Evolutionary conservation across 1,284 basidiomycete genomes (phyloP).

Genomic region (Cystobasidium slooffiae): DNA sequence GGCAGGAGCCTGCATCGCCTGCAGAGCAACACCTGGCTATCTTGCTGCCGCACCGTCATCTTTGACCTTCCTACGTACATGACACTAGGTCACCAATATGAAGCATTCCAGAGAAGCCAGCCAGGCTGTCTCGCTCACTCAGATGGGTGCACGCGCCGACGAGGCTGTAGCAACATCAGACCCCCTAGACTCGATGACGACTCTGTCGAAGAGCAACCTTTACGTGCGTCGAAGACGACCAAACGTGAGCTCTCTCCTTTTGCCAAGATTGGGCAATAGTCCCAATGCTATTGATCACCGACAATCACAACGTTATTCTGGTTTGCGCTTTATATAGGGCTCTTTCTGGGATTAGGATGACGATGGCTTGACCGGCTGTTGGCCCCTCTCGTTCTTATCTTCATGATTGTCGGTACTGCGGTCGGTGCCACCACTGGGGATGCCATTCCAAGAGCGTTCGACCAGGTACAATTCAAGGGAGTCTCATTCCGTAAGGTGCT

Average conservation of each 20-base stretch:
- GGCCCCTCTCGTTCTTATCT: constrained; percentile 71
- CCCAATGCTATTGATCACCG: constrained; percentile 8
- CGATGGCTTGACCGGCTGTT: constrained; percentile 69
- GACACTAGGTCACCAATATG: constrained; percentile 15
- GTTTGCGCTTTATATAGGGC: constrained; percentile 15
- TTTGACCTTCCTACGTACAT: constrained; percentile 13
- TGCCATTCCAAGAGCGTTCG: constrained; percentile 49
- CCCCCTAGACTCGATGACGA: constrained; percentile 10
- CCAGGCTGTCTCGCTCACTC: constrained; percentile 4
- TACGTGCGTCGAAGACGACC: constrained; percentile 13
- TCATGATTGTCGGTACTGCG: constrained; percentile 75
- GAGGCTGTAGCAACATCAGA: constrained; percentile 17
- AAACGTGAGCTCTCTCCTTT: neutral
- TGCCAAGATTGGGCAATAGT: constrained; percentile 1
- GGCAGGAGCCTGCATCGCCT: no score
- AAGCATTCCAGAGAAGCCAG: constrained; percentile 5
- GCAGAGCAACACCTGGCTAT: no score
- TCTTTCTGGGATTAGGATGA: constrained; percentile 57
- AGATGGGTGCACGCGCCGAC: constrained; percentile 8
- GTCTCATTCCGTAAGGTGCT: constrained; percentile 51
- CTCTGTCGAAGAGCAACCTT: constrained; percentile 1
- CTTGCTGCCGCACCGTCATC: no score
- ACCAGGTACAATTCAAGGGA: constrained; percentile 54
- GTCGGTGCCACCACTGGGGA: constrained; percentile 43
- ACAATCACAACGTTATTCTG: constrained; percentile 9